Conservation (phyloP, 805 yeast species). For the Candida railenensis region DNA sequence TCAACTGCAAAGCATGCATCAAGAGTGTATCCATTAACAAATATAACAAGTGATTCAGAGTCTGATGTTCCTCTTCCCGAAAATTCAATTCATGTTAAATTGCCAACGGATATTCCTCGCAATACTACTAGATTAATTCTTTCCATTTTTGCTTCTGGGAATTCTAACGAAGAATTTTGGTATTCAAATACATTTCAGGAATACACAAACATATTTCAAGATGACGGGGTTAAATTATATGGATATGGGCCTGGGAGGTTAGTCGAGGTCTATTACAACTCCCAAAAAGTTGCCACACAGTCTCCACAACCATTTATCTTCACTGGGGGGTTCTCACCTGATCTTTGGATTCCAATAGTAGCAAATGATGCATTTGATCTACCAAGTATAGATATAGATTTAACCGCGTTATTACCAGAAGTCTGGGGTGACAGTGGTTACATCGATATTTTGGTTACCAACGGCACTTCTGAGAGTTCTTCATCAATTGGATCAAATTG, state of each 20-base stretch:
- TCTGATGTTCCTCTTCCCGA: slow-evolving; percentile 33
- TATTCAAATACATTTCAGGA: slow-evolving; percentile 53
- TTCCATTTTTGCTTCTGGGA: slow-evolving; percentile 61
- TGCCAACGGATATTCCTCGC: slow-evolving; percentile 39
- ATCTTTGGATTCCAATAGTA: slow-evolving; percentile 72
- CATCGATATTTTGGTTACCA: slow-evolving; percentile 13
- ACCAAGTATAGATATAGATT: slow-evolving; percentile 58
- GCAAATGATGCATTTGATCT: slow-evolving; percentile 67
- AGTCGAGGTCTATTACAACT: slow-evolving; percentile 57
- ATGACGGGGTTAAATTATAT: slow-evolving; percentile 26
- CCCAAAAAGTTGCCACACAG: slow-evolving; percentile 50
- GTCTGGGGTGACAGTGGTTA: slow-evolving; percentile 46
- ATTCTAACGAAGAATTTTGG: slow-evolving; percentile 76
- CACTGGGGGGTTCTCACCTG: slow-evolving; percentile 73
- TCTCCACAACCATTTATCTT: slow-evolving; percentile 66
- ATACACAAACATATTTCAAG: slow-evolving; percentile 27
- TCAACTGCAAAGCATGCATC: slow-evolving; percentile 31
- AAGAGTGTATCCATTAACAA: slow-evolving; percentile 31
- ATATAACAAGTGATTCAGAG: slow-evolving; percentile 5
- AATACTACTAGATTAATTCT: slow-evolving; percentile 56
- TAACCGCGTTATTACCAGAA: slow-evolving; percentile 61
- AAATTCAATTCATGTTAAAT: slow-evolving; percentile 22
- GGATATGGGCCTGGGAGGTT: slow-evolving; percentile 68
- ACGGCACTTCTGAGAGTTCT: background rate
- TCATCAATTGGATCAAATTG: slow-evolving; percentile 36